Percentiles rank a stretch among this genome's conserved stretches.
Conservation (phyloP, 2,329 filamentous ascomycete species). For the Gnomoniopsis smithogilvyi region DNA sequence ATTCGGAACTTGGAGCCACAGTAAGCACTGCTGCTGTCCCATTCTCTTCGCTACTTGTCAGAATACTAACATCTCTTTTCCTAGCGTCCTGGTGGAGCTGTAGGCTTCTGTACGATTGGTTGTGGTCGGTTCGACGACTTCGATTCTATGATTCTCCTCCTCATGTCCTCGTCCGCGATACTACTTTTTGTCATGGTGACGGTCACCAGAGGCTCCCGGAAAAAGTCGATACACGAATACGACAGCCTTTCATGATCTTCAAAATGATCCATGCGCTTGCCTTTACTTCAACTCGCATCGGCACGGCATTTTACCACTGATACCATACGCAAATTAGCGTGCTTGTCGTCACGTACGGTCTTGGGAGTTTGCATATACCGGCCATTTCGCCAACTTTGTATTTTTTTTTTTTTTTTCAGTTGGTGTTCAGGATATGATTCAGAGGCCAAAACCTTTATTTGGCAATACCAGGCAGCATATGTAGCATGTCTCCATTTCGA, state of each 20-base stretch:
- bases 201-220: not conserved
- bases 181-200: slow-evolving; percentile 10
- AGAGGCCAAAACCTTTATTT: not conserved
- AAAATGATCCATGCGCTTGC: not conserved
- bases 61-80: not conserved
- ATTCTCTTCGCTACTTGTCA: not conserved
- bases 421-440: not conserved
- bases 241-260: not conserved
- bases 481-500: not conserved
- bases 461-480: not conserved
- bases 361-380: not conserved
- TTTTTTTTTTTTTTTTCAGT: not conserved
- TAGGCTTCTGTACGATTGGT: slow-evolving; percentile 16
- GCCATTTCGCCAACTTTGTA: not conserved
- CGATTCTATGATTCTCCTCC: slow-evolving; percentile 13
- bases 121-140: slow-evolving; percentile 15
- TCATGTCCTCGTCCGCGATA: slow-evolving; percentile 7
- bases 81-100: slow-evolving; percentile 14
- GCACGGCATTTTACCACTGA: not conserved
- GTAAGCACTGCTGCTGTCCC: slow-evolving; percentile 2
- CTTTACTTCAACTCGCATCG: not conserved
- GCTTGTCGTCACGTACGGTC: not conserved
- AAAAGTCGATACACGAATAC: not conserved
- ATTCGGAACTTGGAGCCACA: slow-evolving; percentile 13
- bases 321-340: not conserved